Percentiles rank a stretch among this genome's conserved stretches.
phyloP scores from a whole-genome alignment of 495 filamentous ascomycete genomes.

The Staphylotrichum longicolle region DNA sequence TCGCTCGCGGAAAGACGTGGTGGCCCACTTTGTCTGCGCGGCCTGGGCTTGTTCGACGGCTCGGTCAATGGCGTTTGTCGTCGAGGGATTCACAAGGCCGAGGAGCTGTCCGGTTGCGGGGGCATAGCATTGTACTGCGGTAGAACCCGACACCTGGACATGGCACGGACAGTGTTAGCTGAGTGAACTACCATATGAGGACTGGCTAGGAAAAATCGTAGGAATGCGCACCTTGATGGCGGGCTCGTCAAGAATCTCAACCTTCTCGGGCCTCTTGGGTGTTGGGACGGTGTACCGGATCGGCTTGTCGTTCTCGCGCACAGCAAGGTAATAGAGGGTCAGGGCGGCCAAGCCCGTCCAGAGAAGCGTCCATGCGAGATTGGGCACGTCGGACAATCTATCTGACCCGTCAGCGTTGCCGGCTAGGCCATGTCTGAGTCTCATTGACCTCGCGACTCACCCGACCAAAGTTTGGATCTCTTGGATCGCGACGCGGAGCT shows the following conservation, averaged over 20 bases:
- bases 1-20: constrained; percentile 73
- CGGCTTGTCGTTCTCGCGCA: constrained; percentile 35
- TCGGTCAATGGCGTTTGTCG: constrained; percentile 73
- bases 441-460: constrained; percentile 5
- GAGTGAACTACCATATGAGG: not conserved
- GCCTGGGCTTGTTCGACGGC: constrained; percentile 68
- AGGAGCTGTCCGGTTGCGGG: constrained; percentile 85
- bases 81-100: constrained; percentile 75
- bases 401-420: not conserved
- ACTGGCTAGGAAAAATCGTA: too few species aligned
- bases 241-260: constrained; percentile 62
- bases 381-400: constrained; percentile 12
- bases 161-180: not conserved
- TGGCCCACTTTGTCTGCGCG: constrained; percentile 79
- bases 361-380: constrained; percentile 21
- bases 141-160: constrained; percentile 49
- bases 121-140: constrained; percentile 78
- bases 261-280: constrained; percentile 45
- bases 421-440: not conserved
- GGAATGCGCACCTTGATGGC: constrained; percentile 44
- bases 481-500: constrained; percentile 24
- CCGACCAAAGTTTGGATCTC: not conserved
- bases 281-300: constrained; percentile 41
- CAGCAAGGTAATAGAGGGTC: constrained; percentile 30
- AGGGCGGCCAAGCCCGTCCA: constrained; percentile 32